phyloP scores from a whole-genome alignment of 208 protist genomes.

The Strigomonas culicis region DNA sequence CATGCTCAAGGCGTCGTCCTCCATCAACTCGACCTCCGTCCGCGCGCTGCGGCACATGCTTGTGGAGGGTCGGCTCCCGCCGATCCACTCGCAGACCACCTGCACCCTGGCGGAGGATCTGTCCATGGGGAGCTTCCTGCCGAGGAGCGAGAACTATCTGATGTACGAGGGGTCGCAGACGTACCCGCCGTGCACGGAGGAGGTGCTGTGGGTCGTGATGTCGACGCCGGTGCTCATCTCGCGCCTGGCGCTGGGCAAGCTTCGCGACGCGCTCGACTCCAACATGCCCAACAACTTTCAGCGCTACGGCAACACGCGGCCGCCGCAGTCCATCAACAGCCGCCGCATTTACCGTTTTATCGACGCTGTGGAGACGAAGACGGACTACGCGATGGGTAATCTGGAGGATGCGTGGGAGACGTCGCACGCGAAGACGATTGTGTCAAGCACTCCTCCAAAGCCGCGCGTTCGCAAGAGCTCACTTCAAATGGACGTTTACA shows the following conservation, averaged over 20 bases:
- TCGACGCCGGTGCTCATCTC: conserved; percentile 70
- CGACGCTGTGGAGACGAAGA: conserved; percentile 15
- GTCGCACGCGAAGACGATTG: neutral
- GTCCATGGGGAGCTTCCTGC: conserved; percentile 40
- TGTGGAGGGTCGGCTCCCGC: conserved; percentile 48
- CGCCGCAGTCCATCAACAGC: conserved; percentile 57
- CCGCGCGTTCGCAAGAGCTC: neutral
- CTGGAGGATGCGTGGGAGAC: conserved; percentile 6
- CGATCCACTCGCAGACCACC: conserved; percentile 48
- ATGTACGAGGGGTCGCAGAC: conserved; percentile 78
- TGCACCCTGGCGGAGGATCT: conserved; percentile 56
- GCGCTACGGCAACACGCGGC: conserved; percentile 47
- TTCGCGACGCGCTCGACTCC: conserved; percentile 41
- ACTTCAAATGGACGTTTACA: no score
- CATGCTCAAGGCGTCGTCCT: conserved; percentile 52
- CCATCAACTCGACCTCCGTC: conserved; percentile 50
- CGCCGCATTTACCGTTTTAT: conserved; percentile 64
- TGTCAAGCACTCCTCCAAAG: neutral
- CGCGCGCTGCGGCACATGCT: conserved; percentile 61
- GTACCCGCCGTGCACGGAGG: conserved; percentile 67
- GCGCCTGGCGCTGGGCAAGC: conserved; percentile 32
- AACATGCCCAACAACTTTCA: conserved; percentile 46
- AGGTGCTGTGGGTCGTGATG: conserved; percentile 76
- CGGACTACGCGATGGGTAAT: neutral
- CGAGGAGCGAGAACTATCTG: conserved; percentile 52